phyloP scores from a whole-genome alignment of 1,284 basidiomycete species.

The Cryptococcus sp. region DNA sequence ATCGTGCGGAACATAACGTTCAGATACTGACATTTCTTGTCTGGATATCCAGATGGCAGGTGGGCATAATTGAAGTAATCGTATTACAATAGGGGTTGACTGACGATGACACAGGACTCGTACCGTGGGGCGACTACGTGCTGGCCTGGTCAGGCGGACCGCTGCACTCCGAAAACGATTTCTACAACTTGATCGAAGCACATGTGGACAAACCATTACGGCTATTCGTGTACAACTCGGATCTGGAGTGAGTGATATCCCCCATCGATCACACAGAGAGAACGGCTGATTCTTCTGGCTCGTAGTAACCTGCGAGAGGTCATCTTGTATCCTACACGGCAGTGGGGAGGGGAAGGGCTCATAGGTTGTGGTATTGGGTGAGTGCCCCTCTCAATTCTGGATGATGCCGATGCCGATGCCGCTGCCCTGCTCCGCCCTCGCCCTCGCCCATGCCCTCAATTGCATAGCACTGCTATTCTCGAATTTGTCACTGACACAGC shows the following conservation, averaged over 20 bases:
- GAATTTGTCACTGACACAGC: neutral
- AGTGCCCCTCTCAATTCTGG: slow-evolving; percentile 16
- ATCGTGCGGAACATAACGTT: neutral
- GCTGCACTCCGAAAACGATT: slow-evolving; percentile 88
- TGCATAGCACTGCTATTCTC: neutral
- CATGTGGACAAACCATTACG: slow-evolving; percentile 90
- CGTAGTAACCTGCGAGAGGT: slow-evolving; percentile 83
- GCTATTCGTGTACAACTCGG: slow-evolving; percentile 94
- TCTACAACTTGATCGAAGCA: slow-evolving; percentile 93
- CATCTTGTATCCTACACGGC: slow-evolving; percentile 86
- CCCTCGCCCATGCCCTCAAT: neutral
- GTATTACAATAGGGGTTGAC: neutral
- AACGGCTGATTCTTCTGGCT: neutral
- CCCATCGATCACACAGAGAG: no score
- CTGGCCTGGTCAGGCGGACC: slow-evolving; percentile 95
- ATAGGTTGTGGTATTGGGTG: slow-evolving; percentile 92
- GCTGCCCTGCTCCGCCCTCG: neutral
- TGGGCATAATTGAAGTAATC: neutral
- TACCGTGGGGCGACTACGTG: slow-evolving; percentile 86
- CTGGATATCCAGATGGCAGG: slow-evolving; percentile 50
- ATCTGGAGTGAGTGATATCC: slow-evolving; percentile 79
- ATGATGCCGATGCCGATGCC: no score
- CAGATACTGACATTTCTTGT: neutral
- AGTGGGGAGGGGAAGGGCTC: slow-evolving; percentile 93
- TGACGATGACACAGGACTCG: slow-evolving; percentile 60